Evolutionary conservation across 306 rosid species (phyloP), one percentile per base, ranked within the genome.

Genomic region (Oemleria cerasiformis): DNA sequence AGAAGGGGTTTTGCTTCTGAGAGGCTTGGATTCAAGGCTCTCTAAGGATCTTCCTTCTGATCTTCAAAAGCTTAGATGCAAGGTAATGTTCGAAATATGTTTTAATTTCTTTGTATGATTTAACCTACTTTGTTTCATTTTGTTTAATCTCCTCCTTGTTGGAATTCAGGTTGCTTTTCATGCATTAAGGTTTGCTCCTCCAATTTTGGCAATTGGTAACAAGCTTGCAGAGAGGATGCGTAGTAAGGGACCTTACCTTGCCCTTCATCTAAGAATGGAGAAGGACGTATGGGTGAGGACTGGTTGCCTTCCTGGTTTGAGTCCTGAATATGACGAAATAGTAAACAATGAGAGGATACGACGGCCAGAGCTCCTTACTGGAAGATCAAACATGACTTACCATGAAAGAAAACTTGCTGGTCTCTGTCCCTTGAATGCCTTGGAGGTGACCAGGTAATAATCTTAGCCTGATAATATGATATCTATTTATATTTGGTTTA

Each of bases 241-340:
- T 30, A 88, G 86, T 82, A 86, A 91, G 79, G 99, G 99, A 34
- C 99, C 97, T 0, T 94, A 91, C 80, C 88, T 94, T 47, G 95
- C 99, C 42, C 92, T 94, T 70, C 99, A 94, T 82, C 80, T 94
- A 38, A 76, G 99, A 77, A 89, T 94, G 97, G 99, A 94, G 83
- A 94, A 85, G 81, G 99, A 94, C 42, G 99, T 94, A 9, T 94
- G 99, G 99, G 97, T 94, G 72, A 94, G 99, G 78, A 94, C 99
- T 3, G 99, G 99, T 42, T 94, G 99, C 77, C 88, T 92, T 57
- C 99, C 99, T 1, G 96, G 97, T 66, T 65, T 94, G 81, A 86
- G 84, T 84, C 85, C 59, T 0, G 84, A 91, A 40, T 85, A 72
- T 13, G 92, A 94, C 59, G 99, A 94, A 74, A 88, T 91, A 20